These are phyloP conservation scores for Wickerhamiella parazyma DNA, from an alignment of 805 yeast species.

Conservation along the genomic window DNA sequence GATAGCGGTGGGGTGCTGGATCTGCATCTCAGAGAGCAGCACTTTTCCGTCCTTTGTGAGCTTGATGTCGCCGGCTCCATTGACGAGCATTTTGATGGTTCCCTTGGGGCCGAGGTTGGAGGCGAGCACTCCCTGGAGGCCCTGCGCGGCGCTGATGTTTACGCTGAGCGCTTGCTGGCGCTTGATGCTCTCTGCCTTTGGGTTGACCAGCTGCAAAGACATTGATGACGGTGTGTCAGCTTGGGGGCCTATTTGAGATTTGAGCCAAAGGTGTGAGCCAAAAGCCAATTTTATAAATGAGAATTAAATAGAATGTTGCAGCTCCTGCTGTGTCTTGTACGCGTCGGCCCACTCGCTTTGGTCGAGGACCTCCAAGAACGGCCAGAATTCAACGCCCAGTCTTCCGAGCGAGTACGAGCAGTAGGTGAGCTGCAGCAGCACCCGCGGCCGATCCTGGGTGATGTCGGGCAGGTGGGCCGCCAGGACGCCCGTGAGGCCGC, in stretches of 20 bases:
- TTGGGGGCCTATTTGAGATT: background rate
- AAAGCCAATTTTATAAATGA: no score
- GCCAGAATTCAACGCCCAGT: slow-evolving; percentile 57
- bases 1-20: slow-evolving; percentile 79
- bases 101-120: slow-evolving; percentile 96
- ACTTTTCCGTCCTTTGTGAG: slow-evolving; percentile 96
- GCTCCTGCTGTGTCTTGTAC: slow-evolving; percentile 31
- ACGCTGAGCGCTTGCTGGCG: slow-evolving; percentile 92
- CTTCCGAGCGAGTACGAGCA: slow-evolving; percentile 76
- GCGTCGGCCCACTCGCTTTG: slow-evolving; percentile 33
- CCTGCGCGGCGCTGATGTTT: slow-evolving; percentile 92
- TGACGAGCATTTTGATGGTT: slow-evolving; percentile 88
- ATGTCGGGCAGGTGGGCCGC: slow-evolving; percentile 20
- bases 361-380: slow-evolving; percentile 22
- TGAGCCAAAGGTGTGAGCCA: no score
- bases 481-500: slow-evolving; percentile 18
- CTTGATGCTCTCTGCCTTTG: slow-evolving; percentile 94
- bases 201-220: slow-evolving; percentile 71
- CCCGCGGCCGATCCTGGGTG: slow-evolving; percentile 36
- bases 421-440: slow-evolving; percentile 71
- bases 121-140: slow-evolving; percentile 81
- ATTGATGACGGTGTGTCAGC: slow-evolving; percentile 11
- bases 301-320: no score
- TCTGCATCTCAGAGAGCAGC: slow-evolving; percentile 88
- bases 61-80: slow-evolving; percentile 91